phyloP scores from a whole-genome alignment of 164 flowering plant species.

The Kalanchoe fedtschenkoi region DNA sequence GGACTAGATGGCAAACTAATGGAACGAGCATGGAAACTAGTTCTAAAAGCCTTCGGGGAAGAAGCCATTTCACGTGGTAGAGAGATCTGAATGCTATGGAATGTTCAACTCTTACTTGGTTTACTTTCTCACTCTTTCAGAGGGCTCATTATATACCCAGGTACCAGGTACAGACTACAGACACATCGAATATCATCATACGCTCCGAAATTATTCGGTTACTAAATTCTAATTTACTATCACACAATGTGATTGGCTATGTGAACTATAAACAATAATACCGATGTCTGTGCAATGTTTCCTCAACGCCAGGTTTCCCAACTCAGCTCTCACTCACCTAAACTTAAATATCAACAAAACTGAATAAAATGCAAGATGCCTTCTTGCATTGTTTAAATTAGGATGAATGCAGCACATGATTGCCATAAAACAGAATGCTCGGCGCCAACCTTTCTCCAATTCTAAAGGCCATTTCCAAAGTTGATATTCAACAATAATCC shows the following conservation, averaged over 20 bases:
- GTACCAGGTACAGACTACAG: not conserved
- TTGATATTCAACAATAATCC: too few species aligned
- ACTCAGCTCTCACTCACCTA: not conserved
- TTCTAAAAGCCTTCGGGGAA: too few species aligned
- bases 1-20: slow-evolving; percentile 17
- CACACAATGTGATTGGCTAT: not conserved
- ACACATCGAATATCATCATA: not conserved
- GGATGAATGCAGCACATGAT: too few species aligned
- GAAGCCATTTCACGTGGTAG: slow-evolving; percentile 10
- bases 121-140: not conserved
- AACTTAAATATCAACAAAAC: too few species aligned
- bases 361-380: too few species aligned
- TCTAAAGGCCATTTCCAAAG: too few species aligned
- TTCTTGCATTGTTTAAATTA: too few species aligned
- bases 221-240: too few species aligned
- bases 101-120: not conserved
- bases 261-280: not conserved
- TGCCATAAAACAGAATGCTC: too few species aligned
- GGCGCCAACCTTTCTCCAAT: too few species aligned
- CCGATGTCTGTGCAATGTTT: not conserved
- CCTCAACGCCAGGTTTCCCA: slow-evolving; percentile 1
- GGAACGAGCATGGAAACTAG: slow-evolving; percentile 16
- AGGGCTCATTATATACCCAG: not conserved
- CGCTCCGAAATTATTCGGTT: too few species aligned
- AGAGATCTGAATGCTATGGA: not conserved